Base-by-base conservation (phyloP, 1,139 yeast species). In the Blastobotrys raffinosifermentans region DNA sequence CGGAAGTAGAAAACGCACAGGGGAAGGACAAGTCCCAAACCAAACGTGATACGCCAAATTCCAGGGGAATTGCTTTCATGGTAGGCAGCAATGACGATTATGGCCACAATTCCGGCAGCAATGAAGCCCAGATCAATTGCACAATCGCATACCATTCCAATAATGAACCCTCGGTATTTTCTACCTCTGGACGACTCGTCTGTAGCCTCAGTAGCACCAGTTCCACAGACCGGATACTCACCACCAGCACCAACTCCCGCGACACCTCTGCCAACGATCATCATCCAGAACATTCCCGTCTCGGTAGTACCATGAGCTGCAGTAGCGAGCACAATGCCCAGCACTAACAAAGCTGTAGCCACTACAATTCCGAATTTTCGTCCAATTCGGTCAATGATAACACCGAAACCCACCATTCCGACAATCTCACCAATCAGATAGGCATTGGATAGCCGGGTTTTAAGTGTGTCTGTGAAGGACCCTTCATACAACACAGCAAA, bases 141-240 rank as follows among this genome's bases (percentile, higher is more conserved):
- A 45, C 73, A 69, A 84, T 84, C 35, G 95, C 87, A 60, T 84
- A 85, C 31, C 31, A 35, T 22, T 4, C 39, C 39, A 83, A 89
- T 79, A 39, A 77, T 72, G 55, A 86, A 85, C 66, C 80, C 86
- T 60, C 95, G 73, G 64, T 87, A 86, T 66, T 96, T 79, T 42
- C 73, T 71, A 41, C 94, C 93, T 8, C 77, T 69, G 14, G 91
- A 85, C 51, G 85, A 67, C 52, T 77, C 68, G 40, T 82, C 79
- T 27, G 94, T 80, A 34, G 93, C 91, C 63, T 87, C 96, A 19
- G 95, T 86, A 47, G 94, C 86, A 34, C 94, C 89, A 17, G 87
- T 89, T 2, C 94, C 82, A 29, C 94, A 84, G 14, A 93, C 82
- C 29, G 96, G 94, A 57, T 87, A 87, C 63, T 87, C 96, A 34